Conservation (phyloP, 2,329 filamentous ascomycete genomes). For the Penicillium corylophilum region DNA sequence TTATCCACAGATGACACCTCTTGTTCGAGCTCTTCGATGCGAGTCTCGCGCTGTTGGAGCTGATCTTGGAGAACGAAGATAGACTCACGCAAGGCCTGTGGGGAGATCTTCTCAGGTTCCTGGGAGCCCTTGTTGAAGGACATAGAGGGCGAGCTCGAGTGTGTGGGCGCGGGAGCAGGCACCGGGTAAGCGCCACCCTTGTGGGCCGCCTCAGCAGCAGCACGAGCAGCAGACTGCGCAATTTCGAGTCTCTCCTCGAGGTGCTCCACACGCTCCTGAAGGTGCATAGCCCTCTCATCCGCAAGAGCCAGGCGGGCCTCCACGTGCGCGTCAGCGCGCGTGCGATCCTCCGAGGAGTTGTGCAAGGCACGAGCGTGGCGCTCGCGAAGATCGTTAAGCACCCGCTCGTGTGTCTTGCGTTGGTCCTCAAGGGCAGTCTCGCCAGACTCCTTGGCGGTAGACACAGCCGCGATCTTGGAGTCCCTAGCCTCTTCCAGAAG, state of each 20-base stretch:
- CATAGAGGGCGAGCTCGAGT: conserved; percentile 49
- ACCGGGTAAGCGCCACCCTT: conserved; percentile 44
- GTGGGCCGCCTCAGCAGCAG: conserved; percentile 74
- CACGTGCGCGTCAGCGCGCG: conserved; percentile 75
- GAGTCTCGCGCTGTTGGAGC: conserved; percentile 86
- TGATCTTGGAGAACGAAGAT: conserved; percentile 97
- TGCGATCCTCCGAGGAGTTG: conserved; percentile 76
- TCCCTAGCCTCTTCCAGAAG: conserved; percentile 77
- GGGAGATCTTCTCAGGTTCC: conserved; percentile 82
- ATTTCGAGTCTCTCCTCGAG: conserved; percentile 90
- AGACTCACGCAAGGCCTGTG: conserved; percentile 90
- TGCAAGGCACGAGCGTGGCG: conserved; percentile 72
- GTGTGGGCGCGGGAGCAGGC: conserved; percentile 36
- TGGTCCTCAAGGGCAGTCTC: conserved; percentile 57
- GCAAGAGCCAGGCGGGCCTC: conserved; percentile 78
- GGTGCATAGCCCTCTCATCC: conserved; percentile 78
- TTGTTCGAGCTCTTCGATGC: conserved; percentile 82
- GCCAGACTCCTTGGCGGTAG: conserved; percentile 54
- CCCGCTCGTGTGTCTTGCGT: conserved; percentile 67
- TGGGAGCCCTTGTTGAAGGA: conserved; percentile 47
- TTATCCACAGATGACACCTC: conserved; percentile 68
- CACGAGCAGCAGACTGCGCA: conserved; percentile 79
- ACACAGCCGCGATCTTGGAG: conserved; percentile 61
- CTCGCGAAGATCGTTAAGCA: conserved; percentile 71
- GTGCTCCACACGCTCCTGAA: conserved; percentile 79